Evolutionary conservation across 192 early-diverging fungal species (phyloP), one percentile per base, ranked within the genome.

Genomic region (Coemansia asiatica): DNA sequence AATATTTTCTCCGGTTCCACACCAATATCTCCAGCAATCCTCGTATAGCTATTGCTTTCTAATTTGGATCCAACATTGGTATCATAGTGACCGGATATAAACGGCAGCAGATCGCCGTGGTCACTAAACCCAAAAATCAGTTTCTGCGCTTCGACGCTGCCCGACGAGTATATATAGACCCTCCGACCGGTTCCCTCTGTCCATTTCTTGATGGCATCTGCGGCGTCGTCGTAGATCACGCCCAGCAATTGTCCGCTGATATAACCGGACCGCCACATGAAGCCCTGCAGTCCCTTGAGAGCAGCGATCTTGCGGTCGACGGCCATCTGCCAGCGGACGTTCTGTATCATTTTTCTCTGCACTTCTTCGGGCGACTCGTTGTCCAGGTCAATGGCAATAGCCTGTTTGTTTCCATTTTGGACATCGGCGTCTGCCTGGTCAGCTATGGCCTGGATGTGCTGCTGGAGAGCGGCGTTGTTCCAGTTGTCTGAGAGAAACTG

Each of bases 91-190:
- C 93, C 95, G 38, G 75, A 73, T 67, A 99, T 88, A 68, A 86
- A 89, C 80, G 19, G 68, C 23, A 87, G 77, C 47, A 98, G 56
- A 57, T 96, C 83, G 15, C 94, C 95, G 48, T 92, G 85, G 36
- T 90, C 86, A 2, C 89, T 90, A 67, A 85, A 88, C 15, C 89
- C 87, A 80, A 99, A 97, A 9, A 99, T 74, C 12, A 97, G 83
- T 77, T 98, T 98, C 64, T 99, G 97, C 0, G 95, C 97, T 35
- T 83, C 77, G 5, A 99, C 85, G 51, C 93, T 95, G 10, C 97
- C 97, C 63, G 95, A 97, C 26, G 95, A 97, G 85, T 98, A 99
- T 33, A 99, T 97, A 69, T 90, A 97, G 46, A 98, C 84, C 64
- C 82, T 83, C 46, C 85, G 81, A 23, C 83, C 85, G 5, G 67